phyloP scores from a whole-genome alignment of 306 rosid species.

The Malus sieversii region DNA sequence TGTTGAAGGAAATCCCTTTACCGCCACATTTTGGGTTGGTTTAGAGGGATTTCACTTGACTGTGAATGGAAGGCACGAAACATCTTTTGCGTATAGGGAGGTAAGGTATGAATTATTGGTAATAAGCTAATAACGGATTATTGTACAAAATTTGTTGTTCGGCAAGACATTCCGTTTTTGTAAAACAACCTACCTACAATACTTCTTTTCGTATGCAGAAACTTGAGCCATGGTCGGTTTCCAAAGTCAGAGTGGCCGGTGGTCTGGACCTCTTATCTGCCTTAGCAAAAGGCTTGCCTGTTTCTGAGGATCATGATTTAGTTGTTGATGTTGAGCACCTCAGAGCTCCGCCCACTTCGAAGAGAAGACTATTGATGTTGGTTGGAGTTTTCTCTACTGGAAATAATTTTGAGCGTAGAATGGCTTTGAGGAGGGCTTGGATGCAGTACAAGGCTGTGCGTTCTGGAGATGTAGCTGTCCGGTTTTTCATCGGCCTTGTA shows the following conservation, averaged over 20 bases:
- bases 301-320: constrained; percentile 70
- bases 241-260: constrained; percentile 54
- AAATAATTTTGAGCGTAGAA: constrained; percentile 86
- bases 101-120: constrained; percentile 49
- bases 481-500: constrained; percentile 95
- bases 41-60: constrained; percentile 93
- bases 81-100: constrained; percentile 92
- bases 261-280: constrained; percentile 60
- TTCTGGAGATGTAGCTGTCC: constrained; percentile 75
- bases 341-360: constrained; percentile 57
- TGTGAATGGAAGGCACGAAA: constrained; percentile 88
- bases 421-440: constrained; percentile 97
- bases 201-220: constrained; percentile 51
- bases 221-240: constrained; percentile 86
- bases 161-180: background rate
- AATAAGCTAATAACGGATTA: constrained; percentile 9
- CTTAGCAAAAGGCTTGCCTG: constrained; percentile 88
- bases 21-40: constrained; percentile 84
- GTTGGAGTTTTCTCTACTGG: constrained; percentile 86
- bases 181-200: constrained; percentile 17
- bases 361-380: constrained; percentile 61
- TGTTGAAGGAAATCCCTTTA: constrained; percentile 74
- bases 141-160: background rate
- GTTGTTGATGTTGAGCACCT: constrained; percentile 52
- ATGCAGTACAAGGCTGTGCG: constrained; percentile 81